Conservation (phyloP, 2,329 filamentous ascomycete genomes). For the Arthrobotrys entomopaga region DNA sequence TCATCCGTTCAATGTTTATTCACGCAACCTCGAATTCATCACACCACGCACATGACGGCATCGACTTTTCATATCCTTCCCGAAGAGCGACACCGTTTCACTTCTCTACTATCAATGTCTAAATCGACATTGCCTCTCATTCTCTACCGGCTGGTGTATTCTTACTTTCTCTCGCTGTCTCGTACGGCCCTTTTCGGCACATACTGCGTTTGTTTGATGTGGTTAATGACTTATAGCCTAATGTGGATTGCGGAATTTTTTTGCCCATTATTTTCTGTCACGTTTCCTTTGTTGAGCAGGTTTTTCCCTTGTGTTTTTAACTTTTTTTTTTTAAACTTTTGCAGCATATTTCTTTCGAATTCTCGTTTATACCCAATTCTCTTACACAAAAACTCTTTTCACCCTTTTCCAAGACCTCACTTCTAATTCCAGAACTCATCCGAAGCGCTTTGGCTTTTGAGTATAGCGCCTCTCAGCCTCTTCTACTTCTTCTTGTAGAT, state of each 20-base stretch:
- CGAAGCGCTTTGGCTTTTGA: conserved; percentile 1
- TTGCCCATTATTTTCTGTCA: conserved; percentile 10
- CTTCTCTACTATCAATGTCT: conserved; percentile 26
- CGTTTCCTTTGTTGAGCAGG: conserved; percentile 32
- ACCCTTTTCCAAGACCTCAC: conserved; percentile 8
- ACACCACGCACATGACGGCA: conserved; percentile 1
- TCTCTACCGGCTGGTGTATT: conserved; percentile 38
- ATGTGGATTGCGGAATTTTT: conserved; percentile 39
- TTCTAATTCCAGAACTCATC: conserved; percentile 13
- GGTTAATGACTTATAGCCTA: conserved; percentile 54
- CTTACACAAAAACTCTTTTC: conserved; percentile 7
- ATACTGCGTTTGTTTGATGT: conserved; percentile 49
- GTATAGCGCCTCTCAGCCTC: neutral
- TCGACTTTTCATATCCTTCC: conserved; percentile 3
- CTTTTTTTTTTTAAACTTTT: neutral
- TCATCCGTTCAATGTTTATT: conserved; percentile 38
- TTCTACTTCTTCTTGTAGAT: conserved; percentile 16
- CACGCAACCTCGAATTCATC: neutral
- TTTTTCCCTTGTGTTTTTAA: conserved; percentile 21
- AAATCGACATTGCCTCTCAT: conserved; percentile 22
- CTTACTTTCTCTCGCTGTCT: conserved; percentile 23
- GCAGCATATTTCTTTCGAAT: no score
- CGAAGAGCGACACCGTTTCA: conserved; percentile 21
- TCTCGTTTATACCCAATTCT: conserved; percentile 18
- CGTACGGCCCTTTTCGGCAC: conserved; percentile 16